Percentiles rank a stretch among this genome's conserved stretches.
Evolutionary conservation across 768 basidiomycete species (phyloP).

Genomic region (Gloeopeniophorella convolvens): DNA sequence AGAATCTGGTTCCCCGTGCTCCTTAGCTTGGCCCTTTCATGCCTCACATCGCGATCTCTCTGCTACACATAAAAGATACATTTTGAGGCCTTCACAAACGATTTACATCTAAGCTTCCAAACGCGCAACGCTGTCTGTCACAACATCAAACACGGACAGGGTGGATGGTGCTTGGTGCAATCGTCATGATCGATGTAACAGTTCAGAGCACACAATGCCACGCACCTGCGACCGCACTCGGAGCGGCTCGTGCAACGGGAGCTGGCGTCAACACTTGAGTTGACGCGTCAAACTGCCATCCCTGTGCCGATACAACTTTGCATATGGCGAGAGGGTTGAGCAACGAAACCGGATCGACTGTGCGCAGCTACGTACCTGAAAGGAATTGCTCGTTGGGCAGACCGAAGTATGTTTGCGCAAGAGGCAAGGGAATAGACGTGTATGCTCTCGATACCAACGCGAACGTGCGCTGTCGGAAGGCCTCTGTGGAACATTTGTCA

Average conservation of each 20-base stretch:
- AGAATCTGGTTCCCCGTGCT: no score
- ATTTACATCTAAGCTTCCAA: conserved; percentile 9
- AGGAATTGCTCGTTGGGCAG: conserved; percentile 31
- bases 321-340: not conserved
- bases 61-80: no score
- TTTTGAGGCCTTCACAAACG: not conserved
- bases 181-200: not conserved
- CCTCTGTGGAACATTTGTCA: conserved; percentile 32
- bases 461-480: conserved; percentile 54
- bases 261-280: conserved; percentile 41
- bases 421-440: conserved; percentile 46
- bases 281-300: conserved; percentile 48
- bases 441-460: conserved; percentile 57
- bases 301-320: conserved; percentile 36
- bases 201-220: not conserved
- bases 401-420: conserved; percentile 55
- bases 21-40: no score
- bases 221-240: no score
- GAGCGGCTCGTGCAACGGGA: conserved; percentile 5
- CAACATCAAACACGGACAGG: conserved; percentile 41
- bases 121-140: conserved; percentile 46
- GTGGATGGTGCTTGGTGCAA: conserved; percentile 35
- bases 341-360: conserved; percentile 5
- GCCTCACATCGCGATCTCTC: no score
- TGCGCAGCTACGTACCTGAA: conserved; percentile 25